phyloP scores from a whole-genome alignment of 2,329 filamentous ascomycete species.

The Xylariaceae sp. region DNA sequence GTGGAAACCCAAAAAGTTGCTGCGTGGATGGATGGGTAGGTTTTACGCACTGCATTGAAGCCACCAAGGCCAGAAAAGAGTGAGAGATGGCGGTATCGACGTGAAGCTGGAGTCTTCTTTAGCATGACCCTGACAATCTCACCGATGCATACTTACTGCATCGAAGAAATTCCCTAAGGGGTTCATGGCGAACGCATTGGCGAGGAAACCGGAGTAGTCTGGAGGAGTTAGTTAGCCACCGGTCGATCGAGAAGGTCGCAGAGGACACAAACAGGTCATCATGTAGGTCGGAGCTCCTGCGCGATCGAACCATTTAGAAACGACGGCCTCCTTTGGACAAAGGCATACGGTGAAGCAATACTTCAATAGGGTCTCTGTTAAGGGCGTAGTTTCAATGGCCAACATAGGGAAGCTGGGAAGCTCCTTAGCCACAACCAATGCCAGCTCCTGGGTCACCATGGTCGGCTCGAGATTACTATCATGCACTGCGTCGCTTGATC shows the following conservation, averaged over 20 bases:
- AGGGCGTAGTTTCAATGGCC: slow-evolving; percentile 31
- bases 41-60: slow-evolving; percentile 30
- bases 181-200: slow-evolving; percentile 32
- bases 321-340: slow-evolving; percentile 28
- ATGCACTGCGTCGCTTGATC: slow-evolving; percentile 1
- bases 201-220: slow-evolving; percentile 32
- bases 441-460: slow-evolving; percentile 29
- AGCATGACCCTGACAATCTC: slow-evolving; percentile 1
- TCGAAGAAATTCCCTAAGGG: slow-evolving; percentile 30
- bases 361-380: slow-evolving; percentile 31
- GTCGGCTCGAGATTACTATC: slow-evolving; percentile 20
- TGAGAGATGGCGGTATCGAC: slow-evolving; percentile 32
- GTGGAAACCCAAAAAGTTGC: not conserved
- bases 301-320: slow-evolving; percentile 32
- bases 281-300: slow-evolving; percentile 31
- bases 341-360: slow-evolving; percentile 33
- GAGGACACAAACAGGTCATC: slow-evolving; percentile 26
- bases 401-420: slow-evolving; percentile 31
- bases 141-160: slow-evolving; percentile 21
- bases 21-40: not conserved
- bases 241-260: not conserved
- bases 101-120: slow-evolving; percentile 23
- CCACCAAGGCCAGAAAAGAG: slow-evolving; percentile 32
- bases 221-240: slow-evolving; percentile 8
- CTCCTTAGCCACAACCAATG: slow-evolving; percentile 28